These are phyloP conservation scores for Aspergillus melleus DNA, from an alignment of 2,329 filamentous ascomycete species.

Conservation along the genomic window DNA sequence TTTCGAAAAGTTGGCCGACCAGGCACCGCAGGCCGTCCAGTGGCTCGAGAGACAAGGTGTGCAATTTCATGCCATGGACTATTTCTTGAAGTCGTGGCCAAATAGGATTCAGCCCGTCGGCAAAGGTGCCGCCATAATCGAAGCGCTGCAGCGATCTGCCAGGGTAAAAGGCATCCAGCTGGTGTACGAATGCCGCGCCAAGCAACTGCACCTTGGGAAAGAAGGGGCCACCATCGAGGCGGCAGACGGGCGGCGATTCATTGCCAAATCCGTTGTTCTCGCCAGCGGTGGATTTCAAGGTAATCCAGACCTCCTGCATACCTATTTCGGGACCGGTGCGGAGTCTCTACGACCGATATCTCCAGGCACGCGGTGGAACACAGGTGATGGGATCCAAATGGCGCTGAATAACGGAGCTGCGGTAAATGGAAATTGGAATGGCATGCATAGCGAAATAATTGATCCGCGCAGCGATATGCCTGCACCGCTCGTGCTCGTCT, in stretches of 20 bases:
- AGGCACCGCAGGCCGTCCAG: not conserved
- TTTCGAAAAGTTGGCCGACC: not conserved
- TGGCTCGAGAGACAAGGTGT: not conserved
- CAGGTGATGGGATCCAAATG: not conserved
- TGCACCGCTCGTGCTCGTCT: not conserved
- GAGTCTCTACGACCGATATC: not conserved
- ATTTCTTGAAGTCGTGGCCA: not conserved
- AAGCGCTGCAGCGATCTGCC: not conserved
- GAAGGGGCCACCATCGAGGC: not conserved
- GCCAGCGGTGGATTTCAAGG: not conserved
- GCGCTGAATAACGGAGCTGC: not conserved
- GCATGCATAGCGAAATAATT: not conserved
- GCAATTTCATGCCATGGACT: not conserved
- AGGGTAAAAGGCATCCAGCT: not conserved
- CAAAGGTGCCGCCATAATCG: not conserved
- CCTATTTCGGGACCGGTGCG: not conserved
- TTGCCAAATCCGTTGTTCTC: not conserved
- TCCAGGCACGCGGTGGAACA: not conserved
- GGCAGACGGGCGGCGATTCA: not conserved
- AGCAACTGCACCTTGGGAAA: not conserved
- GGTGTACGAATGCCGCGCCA: not conserved
- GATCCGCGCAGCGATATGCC: not conserved
- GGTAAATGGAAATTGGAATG: not conserved
- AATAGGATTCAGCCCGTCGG: not conserved
- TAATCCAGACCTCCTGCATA: not conserved